phyloP scores from a whole-genome alignment of 495 filamentous ascomycete species.

The Penicillium coffeae region DNA sequence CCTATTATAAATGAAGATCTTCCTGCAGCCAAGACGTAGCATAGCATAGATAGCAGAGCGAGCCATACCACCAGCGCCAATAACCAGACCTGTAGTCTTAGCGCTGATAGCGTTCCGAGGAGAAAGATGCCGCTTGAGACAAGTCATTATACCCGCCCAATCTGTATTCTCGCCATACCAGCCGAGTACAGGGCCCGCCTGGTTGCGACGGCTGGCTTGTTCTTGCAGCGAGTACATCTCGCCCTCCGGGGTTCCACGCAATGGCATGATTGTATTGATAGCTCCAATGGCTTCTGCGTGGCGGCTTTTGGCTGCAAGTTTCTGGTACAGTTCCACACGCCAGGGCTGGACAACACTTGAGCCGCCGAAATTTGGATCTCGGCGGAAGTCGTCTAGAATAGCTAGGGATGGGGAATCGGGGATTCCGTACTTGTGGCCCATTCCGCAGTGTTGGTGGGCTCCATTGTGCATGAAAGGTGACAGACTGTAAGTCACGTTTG shows the following conservation, averaged over 20 bases:
- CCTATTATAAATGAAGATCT: slow-evolving; percentile 78
- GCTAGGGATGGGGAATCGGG: slow-evolving; percentile 61
- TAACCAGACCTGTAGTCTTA: slow-evolving; percentile 64
- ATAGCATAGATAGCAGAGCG: slow-evolving; percentile 76
- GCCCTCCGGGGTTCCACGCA: slow-evolving; percentile 59
- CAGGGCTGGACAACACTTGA: slow-evolving; percentile 71
- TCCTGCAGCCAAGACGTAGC: slow-evolving; percentile 70
- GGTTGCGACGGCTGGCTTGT: slow-evolving; percentile 61
- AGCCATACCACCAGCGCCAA: slow-evolving; percentile 81
- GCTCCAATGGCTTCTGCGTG: slow-evolving; percentile 79
- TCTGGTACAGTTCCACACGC: slow-evolving; percentile 67
- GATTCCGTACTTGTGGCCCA: slow-evolving; percentile 68
- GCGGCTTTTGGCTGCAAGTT: slow-evolving; percentile 63
- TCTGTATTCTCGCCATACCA: slow-evolving; percentile 86
- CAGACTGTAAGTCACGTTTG: slow-evolving; percentile 68
- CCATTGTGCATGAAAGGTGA: slow-evolving; percentile 79
- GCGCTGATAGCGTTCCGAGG: slow-evolving; percentile 73
- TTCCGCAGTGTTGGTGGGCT: slow-evolving; percentile 64
- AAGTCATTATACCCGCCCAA: slow-evolving; percentile 71
- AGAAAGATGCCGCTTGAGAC: slow-evolving; percentile 70
- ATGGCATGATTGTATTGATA: slow-evolving; percentile 76
- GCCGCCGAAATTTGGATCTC: slow-evolving; percentile 67
- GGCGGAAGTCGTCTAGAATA: slow-evolving; percentile 57
- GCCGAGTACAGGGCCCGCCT: slow-evolving; percentile 57
- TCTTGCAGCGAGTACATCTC: slow-evolving; percentile 61